phyloP scores from a whole-genome alignment of 306 rosid species.

The Ammopiptanthus mongolicus region DNA sequence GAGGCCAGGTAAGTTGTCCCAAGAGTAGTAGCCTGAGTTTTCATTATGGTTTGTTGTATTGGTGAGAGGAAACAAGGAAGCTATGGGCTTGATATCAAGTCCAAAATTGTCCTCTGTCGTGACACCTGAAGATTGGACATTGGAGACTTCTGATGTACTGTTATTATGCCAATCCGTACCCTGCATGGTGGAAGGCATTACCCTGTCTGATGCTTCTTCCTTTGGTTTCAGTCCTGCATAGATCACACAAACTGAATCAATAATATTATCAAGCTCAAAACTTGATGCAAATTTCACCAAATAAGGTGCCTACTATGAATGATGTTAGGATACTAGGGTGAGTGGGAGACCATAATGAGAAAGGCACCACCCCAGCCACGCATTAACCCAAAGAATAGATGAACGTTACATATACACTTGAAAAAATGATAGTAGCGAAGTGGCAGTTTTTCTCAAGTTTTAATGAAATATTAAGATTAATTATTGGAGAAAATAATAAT shows the following conservation, averaged over 20 bases:
- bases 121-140: conserved; percentile 44
- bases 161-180: conserved; percentile 47
- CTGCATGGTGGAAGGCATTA: conserved; percentile 39
- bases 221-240: conserved; percentile 41
- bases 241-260: background rate
- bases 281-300: background rate
- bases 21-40: conserved; percentile 39
- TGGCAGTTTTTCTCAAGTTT: too few relatives aligned
- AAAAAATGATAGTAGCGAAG: too few relatives aligned
- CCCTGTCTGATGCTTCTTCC: conserved; percentile 48
- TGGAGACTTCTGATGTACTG: conserved; percentile 21
- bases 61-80: conserved; percentile 57
- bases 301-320: background rate
- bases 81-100: conserved; percentile 52
- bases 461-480: too few relatives aligned
- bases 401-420: background rate
- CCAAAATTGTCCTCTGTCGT: conserved; percentile 37
- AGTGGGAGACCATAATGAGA: too few relatives aligned
- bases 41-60: conserved; percentile 38
- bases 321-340: background rate
- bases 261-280: background rate
- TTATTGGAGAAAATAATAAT: too few relatives aligned
- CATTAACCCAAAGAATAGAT: background rate
- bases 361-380: background rate
- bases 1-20: conserved; percentile 75